Conservation (phyloP, 2,329 filamentous ascomycete species). For the Nemania diffusa region DNA sequence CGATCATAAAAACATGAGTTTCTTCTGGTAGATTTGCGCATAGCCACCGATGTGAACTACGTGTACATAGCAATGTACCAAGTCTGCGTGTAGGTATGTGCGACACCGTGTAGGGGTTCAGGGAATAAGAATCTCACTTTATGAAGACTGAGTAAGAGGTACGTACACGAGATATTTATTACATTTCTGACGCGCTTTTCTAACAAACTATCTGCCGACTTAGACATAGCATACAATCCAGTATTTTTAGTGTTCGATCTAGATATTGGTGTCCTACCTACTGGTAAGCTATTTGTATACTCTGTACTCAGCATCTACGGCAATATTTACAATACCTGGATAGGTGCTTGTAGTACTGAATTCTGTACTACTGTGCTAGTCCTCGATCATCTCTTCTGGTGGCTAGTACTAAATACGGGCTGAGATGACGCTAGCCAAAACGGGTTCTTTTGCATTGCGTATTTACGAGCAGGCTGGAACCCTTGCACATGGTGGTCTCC, state of each 20-base stretch:
- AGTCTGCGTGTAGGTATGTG: not conserved
- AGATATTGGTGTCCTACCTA: no score
- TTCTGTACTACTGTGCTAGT: no score
- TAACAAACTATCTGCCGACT: no score
- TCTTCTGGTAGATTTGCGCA: not conserved
- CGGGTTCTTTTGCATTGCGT: not conserved
- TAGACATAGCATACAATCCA: no score
- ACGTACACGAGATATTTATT: no score
- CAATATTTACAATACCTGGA: no score
- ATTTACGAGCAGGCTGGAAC: not conserved
- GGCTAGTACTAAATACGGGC: conserved; percentile 4
- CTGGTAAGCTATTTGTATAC: no score
- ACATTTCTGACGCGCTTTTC: no score
- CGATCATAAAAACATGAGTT: conserved; percentile 1
- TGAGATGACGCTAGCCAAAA: conserved; percentile 5
- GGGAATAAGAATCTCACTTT: no score
- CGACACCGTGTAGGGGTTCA: not conserved
- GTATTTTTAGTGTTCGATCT: no score
- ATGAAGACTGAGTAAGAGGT: no score
- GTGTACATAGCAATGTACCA: not conserved
- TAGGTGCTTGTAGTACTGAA: not conserved
- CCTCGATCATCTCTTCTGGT: not conserved
- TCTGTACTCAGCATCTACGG: no score
- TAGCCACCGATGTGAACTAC: not conserved
- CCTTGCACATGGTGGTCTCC: conserved; percentile 1